A percentile compares a stretch with the other conserved stretches of the same genome.
phyloP scores from a whole-genome alignment of 2,329 filamentous ascomycete genomes.

The Stachybotrys echinatus region DNA sequence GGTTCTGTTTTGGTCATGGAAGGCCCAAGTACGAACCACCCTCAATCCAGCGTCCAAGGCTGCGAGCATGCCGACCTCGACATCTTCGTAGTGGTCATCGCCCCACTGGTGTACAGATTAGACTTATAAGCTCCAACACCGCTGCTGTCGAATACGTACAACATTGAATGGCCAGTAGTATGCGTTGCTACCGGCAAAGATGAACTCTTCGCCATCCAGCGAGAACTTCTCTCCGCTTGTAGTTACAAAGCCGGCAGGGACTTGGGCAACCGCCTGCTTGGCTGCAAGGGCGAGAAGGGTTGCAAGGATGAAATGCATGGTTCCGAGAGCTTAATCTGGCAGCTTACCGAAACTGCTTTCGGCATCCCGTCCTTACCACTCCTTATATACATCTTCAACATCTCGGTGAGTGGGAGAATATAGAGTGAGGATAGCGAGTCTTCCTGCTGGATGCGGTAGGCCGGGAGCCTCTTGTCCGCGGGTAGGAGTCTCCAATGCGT shows the following conservation, averaged over 20 bases:
- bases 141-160: no score
- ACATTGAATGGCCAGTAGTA: constrained; percentile 40
- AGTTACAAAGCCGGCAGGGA: constrained; percentile 17
- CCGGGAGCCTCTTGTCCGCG: neutral
- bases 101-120: constrained; percentile 12
- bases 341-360: neutral
- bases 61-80: constrained; percentile 43
- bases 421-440: neutral
- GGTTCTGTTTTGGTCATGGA: constrained; percentile 50
- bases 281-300: neutral
- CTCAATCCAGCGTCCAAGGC: constrained; percentile 45
- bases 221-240: constrained; percentile 21
- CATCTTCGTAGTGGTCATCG: constrained; percentile 43
- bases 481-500: neutral
- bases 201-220: constrained; percentile 37
- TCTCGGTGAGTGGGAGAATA: neutral
- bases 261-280: neutral
- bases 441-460: neutral
- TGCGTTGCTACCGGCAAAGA: constrained; percentile 49
- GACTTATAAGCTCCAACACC: constrained; percentile 14
- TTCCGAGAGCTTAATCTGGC: neutral
- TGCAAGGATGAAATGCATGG: neutral
- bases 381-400: neutral
- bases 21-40: constrained; percentile 57
- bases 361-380: neutral